Evolutionary conservation across 2,329 filamentous ascomycete species (phyloP).

Genomic region (Sporothrix inflata): DNA sequence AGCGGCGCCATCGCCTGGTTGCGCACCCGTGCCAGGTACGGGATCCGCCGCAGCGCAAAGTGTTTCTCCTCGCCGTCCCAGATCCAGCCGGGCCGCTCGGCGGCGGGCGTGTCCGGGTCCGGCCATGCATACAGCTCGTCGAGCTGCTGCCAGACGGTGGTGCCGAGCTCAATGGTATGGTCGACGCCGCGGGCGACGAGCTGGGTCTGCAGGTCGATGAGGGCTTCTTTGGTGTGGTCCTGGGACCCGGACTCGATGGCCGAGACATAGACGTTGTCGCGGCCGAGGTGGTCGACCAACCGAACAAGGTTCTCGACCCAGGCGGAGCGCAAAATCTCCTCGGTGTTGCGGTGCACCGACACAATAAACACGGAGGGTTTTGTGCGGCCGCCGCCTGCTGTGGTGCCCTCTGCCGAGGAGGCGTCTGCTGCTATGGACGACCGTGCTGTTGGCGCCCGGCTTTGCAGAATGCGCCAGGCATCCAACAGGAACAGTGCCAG

Average conservation of each 20-base stretch:
- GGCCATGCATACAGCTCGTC: conserved; percentile 55
- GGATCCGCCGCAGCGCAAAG: conserved; percentile 65
- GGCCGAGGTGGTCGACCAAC: conserved; percentile 59
- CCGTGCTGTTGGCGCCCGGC: conserved; percentile 30
- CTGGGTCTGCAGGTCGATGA: conserved; percentile 58
- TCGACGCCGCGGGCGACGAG: conserved; percentile 56
- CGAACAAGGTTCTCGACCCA: conserved; percentile 64
- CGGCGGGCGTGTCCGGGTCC: conserved; percentile 36
- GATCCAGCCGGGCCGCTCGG: conserved; percentile 63
- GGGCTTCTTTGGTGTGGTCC: conserved; percentile 66
- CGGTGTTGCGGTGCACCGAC: conserved; percentile 70
- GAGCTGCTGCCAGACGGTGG: conserved; percentile 56
- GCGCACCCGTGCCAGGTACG: conserved; percentile 66
- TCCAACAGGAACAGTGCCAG: conserved; percentile 43
- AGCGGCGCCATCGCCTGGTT: conserved; percentile 67
- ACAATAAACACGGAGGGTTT: conserved; percentile 62
- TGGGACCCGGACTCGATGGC: conserved; percentile 70
- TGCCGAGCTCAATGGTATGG: conserved; percentile 61
- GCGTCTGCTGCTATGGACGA: conserved; percentile 26
- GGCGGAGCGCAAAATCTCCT: conserved; percentile 58
- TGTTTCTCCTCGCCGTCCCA: conserved; percentile 52
- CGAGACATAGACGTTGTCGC: conserved; percentile 66
- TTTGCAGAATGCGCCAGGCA: conserved; percentile 32
- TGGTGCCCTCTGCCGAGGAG: conserved; percentile 33
- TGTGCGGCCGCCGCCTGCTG: not conserved